These are phyloP conservation scores for Pleurotus cornucopiae DNA, from an alignment of 768 basidiomycete species.

Conservation along the genomic window DNA sequence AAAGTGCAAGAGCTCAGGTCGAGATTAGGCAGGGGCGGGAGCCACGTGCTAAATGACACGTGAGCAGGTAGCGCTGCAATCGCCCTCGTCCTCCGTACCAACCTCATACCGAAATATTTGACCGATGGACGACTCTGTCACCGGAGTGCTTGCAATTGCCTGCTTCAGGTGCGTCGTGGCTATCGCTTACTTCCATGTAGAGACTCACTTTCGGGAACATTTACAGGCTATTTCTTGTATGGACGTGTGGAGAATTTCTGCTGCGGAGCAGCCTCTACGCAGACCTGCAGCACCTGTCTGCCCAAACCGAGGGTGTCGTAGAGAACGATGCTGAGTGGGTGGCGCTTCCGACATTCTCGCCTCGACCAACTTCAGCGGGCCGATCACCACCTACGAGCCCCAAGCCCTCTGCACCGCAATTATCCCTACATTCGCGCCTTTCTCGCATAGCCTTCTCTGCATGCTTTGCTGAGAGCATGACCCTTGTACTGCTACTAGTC, in stretches of 20 bases:
- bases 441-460: conserved; percentile 60
- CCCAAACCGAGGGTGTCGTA: not conserved
- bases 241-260: not conserved
- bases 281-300: conserved; percentile 1
- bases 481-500: conserved; percentile 68
- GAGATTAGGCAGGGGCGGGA: too few species aligned
- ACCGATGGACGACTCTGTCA: too few species aligned
- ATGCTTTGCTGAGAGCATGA: conserved; percentile 72
- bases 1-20: too few species aligned
- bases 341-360: conserved; percentile 1
- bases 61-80: too few species aligned
- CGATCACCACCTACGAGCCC: conserved; percentile 9
- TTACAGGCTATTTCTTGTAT: not conserved
- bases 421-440: conserved; percentile 45
- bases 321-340: conserved; percentile 9
- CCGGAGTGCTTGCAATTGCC: too few species aligned
- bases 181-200: not conserved
- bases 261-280: not conserved
- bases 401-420: conserved; percentile 11
- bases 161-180: not conserved
- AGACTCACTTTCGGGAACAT: not conserved
- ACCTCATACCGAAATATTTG: too few species aligned
- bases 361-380: not conserved
- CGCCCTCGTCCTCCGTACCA: too few species aligned
- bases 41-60: too few species aligned